Evolutionary conservation across 2,329 filamentous ascomycete genomes (phyloP).

Genomic region (Emergomyces orientalis): DNA sequence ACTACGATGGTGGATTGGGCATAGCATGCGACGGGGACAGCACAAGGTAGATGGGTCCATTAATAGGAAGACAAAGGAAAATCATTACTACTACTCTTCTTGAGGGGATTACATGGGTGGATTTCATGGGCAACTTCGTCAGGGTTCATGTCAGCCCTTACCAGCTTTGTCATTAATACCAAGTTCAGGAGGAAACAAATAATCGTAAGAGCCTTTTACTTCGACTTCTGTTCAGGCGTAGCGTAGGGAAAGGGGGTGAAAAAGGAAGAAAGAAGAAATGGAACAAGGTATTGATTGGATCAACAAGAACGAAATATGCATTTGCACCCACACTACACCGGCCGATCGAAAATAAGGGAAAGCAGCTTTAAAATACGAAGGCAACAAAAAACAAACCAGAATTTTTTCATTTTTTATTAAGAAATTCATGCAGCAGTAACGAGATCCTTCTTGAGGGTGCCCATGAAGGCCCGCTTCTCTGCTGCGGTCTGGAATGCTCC

Average conservation of each 20-base stretch:
- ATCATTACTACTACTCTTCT: background rate
- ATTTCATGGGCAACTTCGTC: background rate
- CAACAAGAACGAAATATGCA: constrained; percentile 6
- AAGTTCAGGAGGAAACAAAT: background rate
- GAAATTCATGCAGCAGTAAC: constrained; percentile 30
- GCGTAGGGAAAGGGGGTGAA: background rate
- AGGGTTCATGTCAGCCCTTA: background rate
- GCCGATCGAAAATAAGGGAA: background rate
- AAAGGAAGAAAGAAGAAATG: background rate
- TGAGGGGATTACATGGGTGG: background rate
- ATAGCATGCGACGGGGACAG: background rate
- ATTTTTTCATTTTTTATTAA: constrained; percentile 4
- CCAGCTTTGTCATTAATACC: background rate
- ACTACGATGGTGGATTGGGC: no score
- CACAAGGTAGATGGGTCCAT: background rate
- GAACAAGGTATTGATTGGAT: constrained; percentile 2
- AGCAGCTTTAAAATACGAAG: background rate
- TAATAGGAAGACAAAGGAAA: background rate
- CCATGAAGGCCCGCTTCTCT: constrained; percentile 96
- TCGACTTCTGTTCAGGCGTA: background rate
- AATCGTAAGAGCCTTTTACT: background rate
- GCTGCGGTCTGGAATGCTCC: constrained; percentile 97
- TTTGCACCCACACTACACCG: constrained; percentile 9
- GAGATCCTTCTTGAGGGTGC: constrained; percentile 99
- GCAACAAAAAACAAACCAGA: background rate